Evolutionary conservation across 805 yeast species (phyloP).

Genomic region (Wickerhamomyces strasburgensis): DNA sequence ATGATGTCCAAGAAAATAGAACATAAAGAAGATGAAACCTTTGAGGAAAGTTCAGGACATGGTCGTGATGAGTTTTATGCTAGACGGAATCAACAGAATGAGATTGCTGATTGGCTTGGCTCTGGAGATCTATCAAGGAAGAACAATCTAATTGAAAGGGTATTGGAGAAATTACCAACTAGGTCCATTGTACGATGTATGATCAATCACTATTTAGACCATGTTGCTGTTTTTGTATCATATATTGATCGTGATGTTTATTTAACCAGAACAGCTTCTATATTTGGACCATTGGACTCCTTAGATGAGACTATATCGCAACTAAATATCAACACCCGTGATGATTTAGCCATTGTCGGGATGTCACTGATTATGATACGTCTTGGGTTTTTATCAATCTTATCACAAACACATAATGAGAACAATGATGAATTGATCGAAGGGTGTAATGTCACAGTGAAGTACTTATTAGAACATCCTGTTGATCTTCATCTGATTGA

Average conservation of each 20-base stretch:
- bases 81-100: conserved; percentile 1
- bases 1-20: background rate
- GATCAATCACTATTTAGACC: background rate
- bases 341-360: conserved; percentile 5
- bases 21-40: background rate
- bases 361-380: conserved; percentile 3
- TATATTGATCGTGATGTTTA: conserved; percentile 1
- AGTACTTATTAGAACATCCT: conserved; percentile 1
- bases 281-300: conserved; percentile 3
- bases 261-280: background rate
- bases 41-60: conserved; percentile 6
- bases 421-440: background rate
- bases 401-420: background rate
- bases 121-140: background rate
- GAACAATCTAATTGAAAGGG: conserved; percentile 1
- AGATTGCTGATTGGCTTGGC: background rate
- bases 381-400: conserved; percentile 4
- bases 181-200: background rate
- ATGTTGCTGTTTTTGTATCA: conserved; percentile 3
- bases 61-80: conserved; percentile 1
- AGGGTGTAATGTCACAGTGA: background rate
- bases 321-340: background rate
- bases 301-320: conserved; percentile 1
- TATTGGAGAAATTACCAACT: conserved; percentile 4
- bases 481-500: conserved; percentile 8